These are phyloP conservation scores for Ceratorhiza oryzae-sativae DNA, from an alignment of 1,284 basidiomycete species.

Conservation along the genomic window DNA sequence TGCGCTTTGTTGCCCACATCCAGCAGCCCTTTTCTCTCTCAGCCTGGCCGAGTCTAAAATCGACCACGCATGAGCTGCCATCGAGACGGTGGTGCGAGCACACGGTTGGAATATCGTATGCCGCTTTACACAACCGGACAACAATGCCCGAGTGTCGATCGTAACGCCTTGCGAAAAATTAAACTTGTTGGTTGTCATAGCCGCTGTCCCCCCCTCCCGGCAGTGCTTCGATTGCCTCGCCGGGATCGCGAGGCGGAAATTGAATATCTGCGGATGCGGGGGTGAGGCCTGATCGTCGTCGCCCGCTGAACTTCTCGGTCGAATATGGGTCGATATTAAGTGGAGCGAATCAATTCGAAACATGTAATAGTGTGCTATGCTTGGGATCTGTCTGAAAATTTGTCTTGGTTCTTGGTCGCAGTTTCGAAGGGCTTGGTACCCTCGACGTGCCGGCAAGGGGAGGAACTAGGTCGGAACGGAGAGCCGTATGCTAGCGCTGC, in stretches of 20 bases:
- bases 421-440: constrained; percentile 4
- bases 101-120: neutral
- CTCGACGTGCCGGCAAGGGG: neutral
- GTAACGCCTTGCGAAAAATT: neutral
- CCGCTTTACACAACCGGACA: constrained; percentile 14
- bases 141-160: constrained; percentile 11
- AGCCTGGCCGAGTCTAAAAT: constrained; percentile 4
- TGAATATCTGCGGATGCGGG: neutral
- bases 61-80: neutral
- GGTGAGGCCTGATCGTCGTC: neutral
- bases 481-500: neutral
- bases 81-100: neutral
- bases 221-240: constrained; percentile 32
- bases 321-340: constrained; percentile 3
- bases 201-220: no score
- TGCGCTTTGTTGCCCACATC: constrained; percentile 22
- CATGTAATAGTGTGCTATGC: constrained; percentile 16
- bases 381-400: constrained; percentile 11
- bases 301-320: constrained; percentile 1
- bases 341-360: constrained; percentile 34
- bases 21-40: neutral
- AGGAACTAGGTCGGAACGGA: neutral
- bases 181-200: constrained; percentile 18
- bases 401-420: neutral
- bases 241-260: constrained; percentile 6